Percentiles rank a stretch among this genome's conserved stretches.
Conservation (phyloP, 768 basidiomycete species). For the Crepidotus variabilis region DNA sequence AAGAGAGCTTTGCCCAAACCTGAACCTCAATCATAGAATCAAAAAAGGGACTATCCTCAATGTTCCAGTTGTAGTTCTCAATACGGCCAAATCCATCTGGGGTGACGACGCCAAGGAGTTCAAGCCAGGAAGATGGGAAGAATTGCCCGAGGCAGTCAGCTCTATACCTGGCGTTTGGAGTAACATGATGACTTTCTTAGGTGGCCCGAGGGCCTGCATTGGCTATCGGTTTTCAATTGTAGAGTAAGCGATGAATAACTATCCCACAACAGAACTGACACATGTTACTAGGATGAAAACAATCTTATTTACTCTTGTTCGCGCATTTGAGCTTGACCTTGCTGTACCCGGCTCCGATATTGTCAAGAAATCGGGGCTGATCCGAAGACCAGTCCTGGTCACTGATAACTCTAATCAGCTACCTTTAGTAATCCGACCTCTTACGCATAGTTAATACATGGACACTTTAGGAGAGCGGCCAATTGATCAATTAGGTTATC, state of each 20-base stretch:
- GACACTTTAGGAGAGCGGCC: background rate
- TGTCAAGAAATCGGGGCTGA: constrained; percentile 29
- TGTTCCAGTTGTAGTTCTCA: constrained; percentile 52
- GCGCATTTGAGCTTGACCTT: constrained; percentile 46
- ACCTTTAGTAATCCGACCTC: constrained; percentile 32
- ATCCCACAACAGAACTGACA: background rate
- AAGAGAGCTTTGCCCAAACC: too few relatives aligned
- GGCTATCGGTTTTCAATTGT: constrained; percentile 58
- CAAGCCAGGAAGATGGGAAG: constrained; percentile 65
- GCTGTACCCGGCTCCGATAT: constrained; percentile 36
- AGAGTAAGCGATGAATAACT: constrained; percentile 36
- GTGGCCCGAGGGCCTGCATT: constrained; percentile 66
- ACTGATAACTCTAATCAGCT: constrained; percentile 34
- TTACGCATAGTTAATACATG: background rate
- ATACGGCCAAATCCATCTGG: constrained; percentile 53
- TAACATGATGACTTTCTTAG: constrained; percentile 57
- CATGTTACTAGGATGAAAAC: constrained; percentile 23
- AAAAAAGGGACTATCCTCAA: constrained; percentile 41
- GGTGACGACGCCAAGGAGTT: constrained; percentile 48
- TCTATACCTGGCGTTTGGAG: constrained; percentile 59
- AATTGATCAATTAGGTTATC: background rate
- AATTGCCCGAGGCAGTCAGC: constrained; percentile 37
- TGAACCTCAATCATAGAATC: too few relatives aligned
- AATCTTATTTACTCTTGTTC: constrained; percentile 24
- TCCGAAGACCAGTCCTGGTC: constrained; percentile 41